Base-by-base conservation (phyloP, 2,329 filamentous ascomycete genomes). In the Xylariomycetidae sp. region DNA sequence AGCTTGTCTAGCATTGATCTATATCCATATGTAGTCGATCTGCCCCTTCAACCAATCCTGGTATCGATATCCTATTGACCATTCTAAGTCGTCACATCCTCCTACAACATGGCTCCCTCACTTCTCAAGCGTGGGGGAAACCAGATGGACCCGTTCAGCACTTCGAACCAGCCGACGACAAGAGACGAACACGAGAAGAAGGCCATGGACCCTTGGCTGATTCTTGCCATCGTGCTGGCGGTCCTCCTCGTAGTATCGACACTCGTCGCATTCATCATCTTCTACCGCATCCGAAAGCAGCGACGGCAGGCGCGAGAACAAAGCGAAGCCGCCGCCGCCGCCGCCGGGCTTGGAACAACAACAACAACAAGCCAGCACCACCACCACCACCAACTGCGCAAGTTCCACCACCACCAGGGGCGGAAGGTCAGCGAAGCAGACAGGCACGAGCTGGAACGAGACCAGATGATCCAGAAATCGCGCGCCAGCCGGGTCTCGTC, bases 391-490 rank as follows among this genome's bases (percentile, higher is more conserved):
- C n/a, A n/a, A n/a, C n/a, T n/a, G n/a, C 32, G 2, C 20, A 37
- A 3, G 29, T 25, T 17, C 34, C 27, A 16, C 29, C 29, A 27
- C 13, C 19, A 31, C 16, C 36, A 31, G 6, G 44, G 38, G 12
- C 35, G 41, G 25, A 48, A 40, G 18, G 34, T 40, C 22, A 51
- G 44, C 33, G 17, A 36, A 13, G 26, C 22, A 8, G 46, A 53
- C 14, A 45, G 41, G n/a, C 36, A 27, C 7, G 54, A 57, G 18
- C 37, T 46, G 15, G 53, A 57, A 39, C 42, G 56, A 23, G 39
- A 45, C 14, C 37, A 40, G 19, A 53, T 57, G 45, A 58, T 59
- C 28, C 45, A 47, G 16, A 59, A 59, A 36, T 56, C 56, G 3
- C 35, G 56, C 4, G 53, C 54, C 2, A 53, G 48, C 19, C 52